Percentiles rank a stretch among this genome's conserved stretches.
Evolutionary conservation across 176 grass and related monocot genomes (phyloP).

Genomic region (Oropetium thomaeum): DNA sequence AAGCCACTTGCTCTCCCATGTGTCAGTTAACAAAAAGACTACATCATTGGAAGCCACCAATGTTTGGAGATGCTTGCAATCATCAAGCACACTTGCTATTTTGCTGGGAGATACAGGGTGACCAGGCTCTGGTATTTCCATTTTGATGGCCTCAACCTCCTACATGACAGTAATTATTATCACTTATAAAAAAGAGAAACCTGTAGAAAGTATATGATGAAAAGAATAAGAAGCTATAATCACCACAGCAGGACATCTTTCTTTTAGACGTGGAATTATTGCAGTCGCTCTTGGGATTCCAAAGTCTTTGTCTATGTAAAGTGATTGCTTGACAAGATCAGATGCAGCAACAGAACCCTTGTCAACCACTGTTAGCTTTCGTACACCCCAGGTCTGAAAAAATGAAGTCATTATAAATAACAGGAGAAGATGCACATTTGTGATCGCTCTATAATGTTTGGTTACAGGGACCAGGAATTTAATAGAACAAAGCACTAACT

Average conservation of each 20-base stretch:
- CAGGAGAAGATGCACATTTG: not conserved
- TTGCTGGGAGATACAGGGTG: slow-evolving; percentile 56
- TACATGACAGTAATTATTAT: slow-evolving; percentile 32
- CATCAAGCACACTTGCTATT: slow-evolving; percentile 55
- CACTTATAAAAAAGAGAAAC: slow-evolving; percentile 15
- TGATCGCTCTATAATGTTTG: not conserved
- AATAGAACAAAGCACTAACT: slow-evolving; percentile 44
- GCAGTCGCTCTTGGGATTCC: slow-evolving; percentile 75
- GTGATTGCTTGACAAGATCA: slow-evolving; percentile 82
- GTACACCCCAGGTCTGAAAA: slow-evolving; percentile 89
- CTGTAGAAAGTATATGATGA: not conserved
- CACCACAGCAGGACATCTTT: slow-evolving; percentile 75
- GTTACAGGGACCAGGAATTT: slow-evolving; percentile 2
- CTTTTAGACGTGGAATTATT: slow-evolving; percentile 71
- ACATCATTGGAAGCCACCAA: slow-evolving; percentile 76
- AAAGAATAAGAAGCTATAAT: slow-evolving; percentile 8
- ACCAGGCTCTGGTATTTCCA: slow-evolving; percentile 72
- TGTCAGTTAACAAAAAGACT: slow-evolving; percentile 85
- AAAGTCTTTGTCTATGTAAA: slow-evolving; percentile 79
- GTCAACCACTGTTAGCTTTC: slow-evolving; percentile 80
- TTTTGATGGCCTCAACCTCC: slow-evolving; percentile 76
- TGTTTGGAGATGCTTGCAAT: slow-evolving; percentile 54
- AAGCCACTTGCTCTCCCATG: slow-evolving; percentile 87
- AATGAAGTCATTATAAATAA: slow-evolving; percentile 16
- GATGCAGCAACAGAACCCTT: slow-evolving; percentile 56